phyloP scores from a whole-genome alignment of 352 stramenopile species.

The Phytophthora podocarpi region DNA sequence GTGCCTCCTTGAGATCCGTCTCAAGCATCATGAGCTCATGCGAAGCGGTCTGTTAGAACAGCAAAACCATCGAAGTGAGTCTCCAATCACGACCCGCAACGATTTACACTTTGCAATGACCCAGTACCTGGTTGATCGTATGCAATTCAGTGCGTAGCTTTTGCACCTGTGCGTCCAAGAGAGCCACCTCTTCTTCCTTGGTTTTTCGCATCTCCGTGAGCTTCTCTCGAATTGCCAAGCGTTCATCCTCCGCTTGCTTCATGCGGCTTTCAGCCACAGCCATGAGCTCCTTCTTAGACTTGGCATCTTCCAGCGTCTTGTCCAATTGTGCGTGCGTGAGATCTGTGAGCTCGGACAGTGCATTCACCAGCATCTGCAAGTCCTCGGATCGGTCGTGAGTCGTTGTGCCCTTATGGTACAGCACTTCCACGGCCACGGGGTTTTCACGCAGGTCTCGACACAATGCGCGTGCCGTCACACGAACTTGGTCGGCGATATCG shows the following conservation, averaged over 20 bases:
- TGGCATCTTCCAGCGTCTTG: conserved; percentile 87
- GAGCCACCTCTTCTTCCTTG: conserved; percentile 82
- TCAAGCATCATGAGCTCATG: conserved; percentile 83
- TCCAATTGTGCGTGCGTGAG: conserved; percentile 76
- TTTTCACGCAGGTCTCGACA: conserved; percentile 80
- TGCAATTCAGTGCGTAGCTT: conserved; percentile 83
- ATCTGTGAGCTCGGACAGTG: conserved; percentile 83
- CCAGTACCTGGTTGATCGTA: conserved; percentile 64
- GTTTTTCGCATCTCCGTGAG: conserved; percentile 76
- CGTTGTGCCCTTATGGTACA: conserved; percentile 68
- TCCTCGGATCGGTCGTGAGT: conserved; percentile 67
- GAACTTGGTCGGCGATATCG: conserved; percentile 84
- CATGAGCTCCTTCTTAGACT: conserved; percentile 84
- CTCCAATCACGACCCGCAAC: background rate
- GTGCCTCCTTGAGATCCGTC: conserved; percentile 72
- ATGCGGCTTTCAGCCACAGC: conserved; percentile 74
- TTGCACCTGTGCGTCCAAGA: conserved; percentile 81
- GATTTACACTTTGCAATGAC: background rate
- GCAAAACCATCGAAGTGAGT: background rate
- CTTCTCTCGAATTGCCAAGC: conserved; percentile 75
- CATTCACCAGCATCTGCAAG: conserved; percentile 75
- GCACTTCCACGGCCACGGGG: conserved; percentile 69
- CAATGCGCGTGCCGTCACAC: conserved; percentile 59
- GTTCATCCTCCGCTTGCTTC: conserved; percentile 85
- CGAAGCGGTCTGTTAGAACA: conserved; percentile 47